Percentiles rank a stretch among this genome's conserved stretches.
Conservation (phyloP, 192 early-diverging fungal genomes). For the Spizellomyces punctatus region DNA sequence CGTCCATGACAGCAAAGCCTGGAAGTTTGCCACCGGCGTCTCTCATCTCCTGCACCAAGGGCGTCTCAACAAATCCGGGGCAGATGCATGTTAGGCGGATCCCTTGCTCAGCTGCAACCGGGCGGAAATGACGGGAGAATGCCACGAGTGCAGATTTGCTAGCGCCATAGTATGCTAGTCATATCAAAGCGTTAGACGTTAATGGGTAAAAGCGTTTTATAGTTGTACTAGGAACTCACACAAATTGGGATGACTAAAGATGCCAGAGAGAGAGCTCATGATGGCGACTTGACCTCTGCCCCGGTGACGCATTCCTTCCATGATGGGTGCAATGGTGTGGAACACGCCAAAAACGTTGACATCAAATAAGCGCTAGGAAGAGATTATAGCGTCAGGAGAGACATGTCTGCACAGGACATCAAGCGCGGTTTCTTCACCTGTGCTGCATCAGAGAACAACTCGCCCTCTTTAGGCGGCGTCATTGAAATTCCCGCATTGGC, state of each 20-base stretch:
- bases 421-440: not conserved
- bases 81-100: constrained; percentile 7
- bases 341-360: constrained; percentile 11
- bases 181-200: not conserved
- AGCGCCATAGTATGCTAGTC: constrained; percentile 1
- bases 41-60: not conserved
- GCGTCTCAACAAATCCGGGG: constrained; percentile 14
- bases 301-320: constrained; percentile 9
- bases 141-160: constrained; percentile 5
- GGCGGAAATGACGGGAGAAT: constrained; percentile 7
- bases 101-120: not conserved
- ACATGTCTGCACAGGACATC: not conserved
- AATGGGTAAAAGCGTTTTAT: not conserved
- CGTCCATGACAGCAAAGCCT: not conserved
- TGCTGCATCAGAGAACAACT: not conserved
- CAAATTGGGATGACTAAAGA: constrained; percentile 6
- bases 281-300: constrained; percentile 18
- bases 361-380: not conserved
- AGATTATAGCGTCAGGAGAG: not conserved
- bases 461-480: not conserved
- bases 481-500: constrained; percentile 14
- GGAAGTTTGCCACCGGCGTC: not conserved
- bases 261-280: constrained; percentile 4
- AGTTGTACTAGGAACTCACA: not conserved
- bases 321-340: constrained; percentile 13